Evolutionary conservation across 2,329 filamentous ascomycete species (phyloP), one percentile per base, ranked within the genome.

Genomic region (Thermoascus crustaceus): DNA sequence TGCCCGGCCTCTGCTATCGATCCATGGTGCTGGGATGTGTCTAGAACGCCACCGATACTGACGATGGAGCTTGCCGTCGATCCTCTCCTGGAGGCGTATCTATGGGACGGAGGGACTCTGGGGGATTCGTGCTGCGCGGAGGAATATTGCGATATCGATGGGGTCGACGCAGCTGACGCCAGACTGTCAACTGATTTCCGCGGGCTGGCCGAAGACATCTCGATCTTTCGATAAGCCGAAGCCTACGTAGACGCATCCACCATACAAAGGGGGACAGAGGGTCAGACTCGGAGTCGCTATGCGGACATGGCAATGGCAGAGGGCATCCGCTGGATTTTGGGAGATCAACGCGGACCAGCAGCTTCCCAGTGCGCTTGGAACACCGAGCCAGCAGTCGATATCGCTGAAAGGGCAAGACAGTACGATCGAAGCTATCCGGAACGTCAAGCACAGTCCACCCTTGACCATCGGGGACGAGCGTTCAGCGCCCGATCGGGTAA

Each of bases 21-120:
- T 65, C 67, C 74, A 69, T 63, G 61, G 42, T 71, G 59, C 59
- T 71, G 49, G 53, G 76, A 74, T 6, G 76, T 78, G 54, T 94
- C 86, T 41, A 94, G 67, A 22, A 77, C 73, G n/a, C 86, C 86
- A 42, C 87, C 87, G 55, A 94, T 78, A 20, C 88, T 95, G 55
- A 81, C 78, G 48, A 89, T 77, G 14, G 89, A 95, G 68, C 87
- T 94, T 29, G 88, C 81, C 17, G 80, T 84, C 36, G 91, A 96
- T 43, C 78, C 83, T 60, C 87, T 75, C 55, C 88, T 62, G 44
- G 60, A 53, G 42, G 55, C 54, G 45, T 50, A 51, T 35, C 58
- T 49, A 24, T 61, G 57, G 29, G 57, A 48, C 32, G 44, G 38
- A 13, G 55, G 48, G 7, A 52, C 43, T 9, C 57, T 57, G 23